Evolutionary conservation across 2,329 filamentous ascomycete genomes (phyloP), one percentile per base, ranked within the genome.

Genomic region (Beauveria brongniartii): DNA sequence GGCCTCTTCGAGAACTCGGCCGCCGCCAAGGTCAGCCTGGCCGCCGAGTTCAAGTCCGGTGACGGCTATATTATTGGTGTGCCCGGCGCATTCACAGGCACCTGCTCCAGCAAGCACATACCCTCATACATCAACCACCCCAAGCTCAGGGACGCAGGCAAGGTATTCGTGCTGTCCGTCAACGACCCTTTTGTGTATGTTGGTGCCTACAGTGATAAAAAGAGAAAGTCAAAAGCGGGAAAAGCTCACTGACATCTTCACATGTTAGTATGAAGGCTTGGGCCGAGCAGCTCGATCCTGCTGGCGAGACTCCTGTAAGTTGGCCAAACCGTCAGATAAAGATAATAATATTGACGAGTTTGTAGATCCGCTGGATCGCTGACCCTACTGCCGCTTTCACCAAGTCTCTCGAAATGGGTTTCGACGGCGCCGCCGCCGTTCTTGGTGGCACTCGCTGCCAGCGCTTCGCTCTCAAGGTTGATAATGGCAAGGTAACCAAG

Each of bases 101-200:
- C 78, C 30, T 84, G 81, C 77, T 85, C 82, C 51, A 75, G 78
- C 69, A 78, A 73, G 64, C 93, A 97, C 72, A 81, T 97, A 51
- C 93, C 93, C 1, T 89, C 90, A 60, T 97, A 92, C 77, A 88
- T 97, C 74, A 86, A 85, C 70, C 89, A 91, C 71, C 82, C 87
- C 60, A 85, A 87, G 72, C 81, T 95, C 67, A 90, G 90, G 77
- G 80, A 87, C 63, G 91, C 90, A 34, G 92, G 92, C 54, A 81
- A 89, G 69, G 90, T 96, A 51, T 96, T 95, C 70, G 91, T 97
- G 46, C 86, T 97, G 61, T 87, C 90, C 18, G 92, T 97, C 71
- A 97, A 97, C 72, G 93, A 97, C 73, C 85, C 92, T 22, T 97
- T 97, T 73, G 92, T 96, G 90, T 95, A 80, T 76, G 89, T 77